Conservation (phyloP, 345 rosid species). For the Aethionema arabicum region DNA sequence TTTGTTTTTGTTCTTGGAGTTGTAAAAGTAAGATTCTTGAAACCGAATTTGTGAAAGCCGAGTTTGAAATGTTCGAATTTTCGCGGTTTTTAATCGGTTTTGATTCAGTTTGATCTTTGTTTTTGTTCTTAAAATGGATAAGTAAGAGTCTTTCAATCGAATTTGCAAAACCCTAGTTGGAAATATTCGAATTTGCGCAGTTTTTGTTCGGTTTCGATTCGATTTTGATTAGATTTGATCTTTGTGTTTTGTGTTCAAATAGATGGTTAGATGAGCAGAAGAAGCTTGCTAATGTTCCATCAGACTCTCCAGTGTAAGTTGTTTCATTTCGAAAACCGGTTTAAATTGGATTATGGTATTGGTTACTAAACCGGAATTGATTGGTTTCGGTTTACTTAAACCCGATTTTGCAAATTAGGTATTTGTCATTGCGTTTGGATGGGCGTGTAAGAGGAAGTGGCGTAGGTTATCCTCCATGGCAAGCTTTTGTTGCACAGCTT, state of each 20-base stretch:
- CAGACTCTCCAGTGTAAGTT: conserved; percentile 90
- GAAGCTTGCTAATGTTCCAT: conserved; percentile 69
- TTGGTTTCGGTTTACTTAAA: not conserved
- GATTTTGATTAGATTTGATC: conserved; percentile 4
- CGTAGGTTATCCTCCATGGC: conserved; percentile 97
- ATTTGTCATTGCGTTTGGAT: conserved; percentile 80
- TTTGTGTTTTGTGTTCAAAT: conserved; percentile 9
- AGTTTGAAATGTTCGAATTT: too few relatives aligned
- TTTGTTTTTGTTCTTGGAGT: too few relatives aligned
- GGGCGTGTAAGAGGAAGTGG: conserved; percentile 97
- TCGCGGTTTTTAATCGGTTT: too few relatives aligned
- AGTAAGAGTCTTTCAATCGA: conserved; percentile 47
- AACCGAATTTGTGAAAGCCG: too few relatives aligned
- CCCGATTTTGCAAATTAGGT: conserved; percentile 41
- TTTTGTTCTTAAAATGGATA: conserved; percentile 9
- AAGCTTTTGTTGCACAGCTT: conserved; percentile 85
- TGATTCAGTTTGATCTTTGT: too few relatives aligned
- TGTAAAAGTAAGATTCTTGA: too few relatives aligned
- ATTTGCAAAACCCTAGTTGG: not conserved
- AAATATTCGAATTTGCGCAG: conserved; percentile 1
- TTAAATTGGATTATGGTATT: not conserved
- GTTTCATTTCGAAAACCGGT: conserved; percentile 5
- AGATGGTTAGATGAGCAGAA: conserved; percentile 93
- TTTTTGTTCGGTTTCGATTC: conserved; percentile 5
- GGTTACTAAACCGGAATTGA: conserved; percentile 14